Conservation (phyloP, 495 filamentous ascomycete species). For the Trichoderma reesei region DNA sequence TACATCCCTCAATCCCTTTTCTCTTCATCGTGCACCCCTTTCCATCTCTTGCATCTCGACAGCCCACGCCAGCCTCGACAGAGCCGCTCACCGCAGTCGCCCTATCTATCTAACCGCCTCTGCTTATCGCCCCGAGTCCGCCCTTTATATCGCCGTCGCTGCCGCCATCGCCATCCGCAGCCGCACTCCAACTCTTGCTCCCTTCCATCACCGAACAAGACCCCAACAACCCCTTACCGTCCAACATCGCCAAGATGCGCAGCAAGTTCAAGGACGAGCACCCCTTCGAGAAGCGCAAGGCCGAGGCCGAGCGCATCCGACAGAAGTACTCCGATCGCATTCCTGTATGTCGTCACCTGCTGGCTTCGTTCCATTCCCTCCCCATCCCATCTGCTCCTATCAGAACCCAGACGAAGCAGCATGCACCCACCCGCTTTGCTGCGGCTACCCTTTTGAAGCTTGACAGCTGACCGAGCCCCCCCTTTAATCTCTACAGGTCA, state of each 20-base stretch:
- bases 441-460: neutral
- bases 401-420: too few species aligned
- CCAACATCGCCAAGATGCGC: conserved; percentile 56
- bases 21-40: too few species aligned
- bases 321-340: conserved; percentile 99
- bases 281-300: conserved; percentile 99
- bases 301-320: conserved; percentile 95
- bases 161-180: neutral
- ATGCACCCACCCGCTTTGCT: neutral
- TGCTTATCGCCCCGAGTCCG: too few species aligned
- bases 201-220: neutral
- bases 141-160: too few species aligned
- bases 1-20: conserved; percentile 3
- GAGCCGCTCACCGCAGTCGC: too few species aligned
- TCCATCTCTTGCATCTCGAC: neutral
- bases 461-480: conserved; percentile 7
- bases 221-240: neutral
- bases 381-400: neutral
- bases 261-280: conserved; percentile 99
- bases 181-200: too few species aligned
- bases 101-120: too few species aligned
- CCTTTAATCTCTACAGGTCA: conserved; percentile 68
- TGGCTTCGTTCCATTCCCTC: neutral
- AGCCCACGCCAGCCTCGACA: too few species aligned
- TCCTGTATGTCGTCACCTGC: conserved; percentile 57